These are phyloP conservation scores for Aspergillus novofumigatus DNA, from an alignment of 2,329 filamentous ascomycete species.

Conservation along the genomic window DNA sequence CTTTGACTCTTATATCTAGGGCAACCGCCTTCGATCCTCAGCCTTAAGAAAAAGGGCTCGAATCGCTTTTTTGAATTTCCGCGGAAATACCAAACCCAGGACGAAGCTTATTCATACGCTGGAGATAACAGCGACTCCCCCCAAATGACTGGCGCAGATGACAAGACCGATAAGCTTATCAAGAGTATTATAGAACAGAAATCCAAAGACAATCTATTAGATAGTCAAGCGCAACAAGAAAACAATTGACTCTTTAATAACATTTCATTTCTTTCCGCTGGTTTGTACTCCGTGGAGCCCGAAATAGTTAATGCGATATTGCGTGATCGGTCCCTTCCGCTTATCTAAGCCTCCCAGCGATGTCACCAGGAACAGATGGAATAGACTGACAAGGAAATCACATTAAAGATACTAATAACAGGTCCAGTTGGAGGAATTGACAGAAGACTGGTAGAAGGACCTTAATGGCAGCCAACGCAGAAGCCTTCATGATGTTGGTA, in stretches of 20 bases:
- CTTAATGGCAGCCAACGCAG: background rate
- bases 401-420: background rate
- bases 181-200: constrained; percentile 7
- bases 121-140: constrained; percentile 15
- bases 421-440: background rate
- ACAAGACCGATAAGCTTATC: constrained; percentile 16
- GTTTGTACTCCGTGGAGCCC: constrained; percentile 5
- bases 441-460: background rate
- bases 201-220: constrained; percentile 1
- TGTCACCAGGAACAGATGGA: background rate
- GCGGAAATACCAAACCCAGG: constrained; percentile 16
- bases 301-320: constrained; percentile 28
- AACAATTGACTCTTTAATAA: constrained; percentile 17
- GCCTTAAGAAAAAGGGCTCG: background rate
- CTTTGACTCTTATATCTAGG: background rate
- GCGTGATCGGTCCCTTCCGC: constrained; percentile 23
- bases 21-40: background rate
- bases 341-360: constrained; percentile 18
- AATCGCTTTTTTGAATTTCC: constrained; percentile 7
- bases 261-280: constrained; percentile 15
- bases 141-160: constrained; percentile 4
- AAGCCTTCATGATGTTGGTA: background rate
- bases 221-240: background rate
- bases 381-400: background rate
- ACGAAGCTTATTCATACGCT: constrained; percentile 2